A percentile compares a stretch with the other conserved stretches of the same genome.
Evolutionary conservation across 2,329 filamentous ascomycete species (phyloP).

Genomic region (Moelleriella libera): DNA sequence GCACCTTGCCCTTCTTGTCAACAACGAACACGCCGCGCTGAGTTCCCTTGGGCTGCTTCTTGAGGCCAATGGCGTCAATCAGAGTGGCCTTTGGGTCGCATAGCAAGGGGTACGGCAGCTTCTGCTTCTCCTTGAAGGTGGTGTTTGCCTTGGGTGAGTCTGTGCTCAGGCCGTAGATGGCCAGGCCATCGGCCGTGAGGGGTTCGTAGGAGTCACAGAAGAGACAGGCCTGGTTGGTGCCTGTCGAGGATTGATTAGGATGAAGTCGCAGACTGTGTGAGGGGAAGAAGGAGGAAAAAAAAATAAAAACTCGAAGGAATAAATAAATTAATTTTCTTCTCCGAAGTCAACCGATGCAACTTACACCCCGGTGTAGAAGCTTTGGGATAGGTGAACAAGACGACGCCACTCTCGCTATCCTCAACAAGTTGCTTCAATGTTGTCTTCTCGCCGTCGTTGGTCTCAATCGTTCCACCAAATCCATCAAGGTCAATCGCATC

Average conservation of each 20-base stretch:
- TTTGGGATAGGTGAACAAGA: constrained; percentile 91
- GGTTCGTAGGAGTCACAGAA: constrained; percentile 77
- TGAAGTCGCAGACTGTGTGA: background rate
- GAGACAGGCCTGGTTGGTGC: constrained; percentile 83
- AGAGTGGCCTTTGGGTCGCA: constrained; percentile 66
- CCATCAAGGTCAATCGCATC: constrained; percentile 40
- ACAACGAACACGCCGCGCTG: constrained; percentile 80
- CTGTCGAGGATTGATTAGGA: constrained; percentile 29
- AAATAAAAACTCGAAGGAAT: background rate
- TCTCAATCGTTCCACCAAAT: constrained; percentile 64
- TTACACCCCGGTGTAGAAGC: constrained; percentile 90
- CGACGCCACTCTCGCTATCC: constrained; percentile 71
- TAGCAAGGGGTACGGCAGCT: constrained; percentile 73
- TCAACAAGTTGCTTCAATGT: constrained; percentile 70
- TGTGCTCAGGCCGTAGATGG: constrained; percentile 79
- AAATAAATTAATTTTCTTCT: too few species aligned
- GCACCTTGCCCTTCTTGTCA: constrained; percentile 66
- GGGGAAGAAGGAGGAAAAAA: constrained; percentile 1
- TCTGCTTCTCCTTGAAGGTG: constrained; percentile 83
- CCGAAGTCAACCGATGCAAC: constrained; percentile 15
- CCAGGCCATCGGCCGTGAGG: constrained; percentile 64
- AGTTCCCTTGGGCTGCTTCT: constrained; percentile 70
- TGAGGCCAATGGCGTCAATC: constrained; percentile 77
- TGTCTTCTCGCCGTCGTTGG: constrained; percentile 68
- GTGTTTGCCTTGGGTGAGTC: constrained; percentile 88